phyloP scores from a whole-genome alignment of 2,329 filamentous ascomycete genomes.

The Trichoderma atrobrunneum region DNA sequence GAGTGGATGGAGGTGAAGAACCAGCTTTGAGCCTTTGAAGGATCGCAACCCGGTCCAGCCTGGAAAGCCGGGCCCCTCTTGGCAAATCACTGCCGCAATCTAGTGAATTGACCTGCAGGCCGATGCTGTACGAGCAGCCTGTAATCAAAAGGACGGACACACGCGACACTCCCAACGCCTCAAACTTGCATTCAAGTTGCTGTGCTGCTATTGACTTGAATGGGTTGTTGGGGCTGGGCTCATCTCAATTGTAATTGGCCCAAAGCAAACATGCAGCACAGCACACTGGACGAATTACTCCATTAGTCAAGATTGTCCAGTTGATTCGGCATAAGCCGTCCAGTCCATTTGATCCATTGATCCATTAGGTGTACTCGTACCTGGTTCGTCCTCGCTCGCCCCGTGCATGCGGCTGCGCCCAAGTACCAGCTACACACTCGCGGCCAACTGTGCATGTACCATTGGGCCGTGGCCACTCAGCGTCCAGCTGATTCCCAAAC shows the following conservation, averaged over 20 bases:
- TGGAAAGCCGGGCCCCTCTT: not conserved
- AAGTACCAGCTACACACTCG: not conserved
- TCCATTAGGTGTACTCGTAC: not conserved
- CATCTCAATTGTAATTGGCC: not conserved
- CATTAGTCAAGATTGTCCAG: not conserved
- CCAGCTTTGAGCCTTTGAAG: not conserved
- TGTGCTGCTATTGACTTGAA: not conserved
- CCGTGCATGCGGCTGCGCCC: not conserved
- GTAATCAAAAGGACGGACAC: not conserved
- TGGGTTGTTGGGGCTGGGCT: not conserved
- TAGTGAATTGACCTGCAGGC: not conserved
- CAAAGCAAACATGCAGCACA: not conserved
- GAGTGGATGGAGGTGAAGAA: not conserved
- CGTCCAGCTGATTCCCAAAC: slow-evolving; percentile 12
- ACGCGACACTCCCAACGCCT: not conserved
- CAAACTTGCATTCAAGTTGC: too few species aligned
- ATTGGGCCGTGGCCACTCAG: slow-evolving; percentile 20
- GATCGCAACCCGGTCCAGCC: not conserved
- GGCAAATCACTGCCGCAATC: not conserved
- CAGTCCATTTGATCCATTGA: not conserved
- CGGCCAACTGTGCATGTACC: not conserved
- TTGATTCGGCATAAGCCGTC: not conserved
- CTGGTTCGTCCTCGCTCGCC: not conserved
- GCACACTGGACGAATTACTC: not conserved
- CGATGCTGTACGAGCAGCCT: not conserved